Evolutionary conservation across 371 early-diverging fungal genomes (phyloP), one percentile per base, ranked within the genome.

Genomic region (Apophysomyces ossiformis): DNA sequence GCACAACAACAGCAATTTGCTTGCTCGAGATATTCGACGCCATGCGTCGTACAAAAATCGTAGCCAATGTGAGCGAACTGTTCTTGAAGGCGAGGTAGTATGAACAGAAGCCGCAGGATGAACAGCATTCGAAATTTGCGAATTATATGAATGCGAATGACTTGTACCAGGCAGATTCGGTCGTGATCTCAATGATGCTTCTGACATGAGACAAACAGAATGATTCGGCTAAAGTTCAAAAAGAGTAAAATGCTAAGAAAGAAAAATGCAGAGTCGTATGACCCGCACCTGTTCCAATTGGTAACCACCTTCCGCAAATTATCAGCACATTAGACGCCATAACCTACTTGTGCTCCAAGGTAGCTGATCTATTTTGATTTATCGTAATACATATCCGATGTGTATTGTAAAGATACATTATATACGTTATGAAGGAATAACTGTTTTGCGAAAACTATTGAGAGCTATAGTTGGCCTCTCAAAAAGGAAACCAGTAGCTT

Each of bases 11-110:
- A 71, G 11, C 15, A 65, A 60, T 45, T 61, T 54, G 43, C 65
- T 64, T 21, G 65, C 62, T 13, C 65, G 64, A 18, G 71, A 71
- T 64, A 71, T 65, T 11, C 65, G 68, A 11, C 43, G n/a, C 71
- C 71, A 71, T n/a, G 71, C 69, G 13, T 60, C 60, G 54, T 21
- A 50, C 21, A 50, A 50, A 50, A 50, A 50, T 11, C 54, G n/a
- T 9, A 50, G 21, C 54, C 54, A 50, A 26, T 50, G n/a, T 50
- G 54, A 50, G 21, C 54, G 54, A 9, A 50, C 54, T 21, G 21
- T 50, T 26, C 54, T 50, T 50, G 54, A 50, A n/a, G 54, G 54
- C 1, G 54, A 18, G 9, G 54, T 26, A 9, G 54, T 21, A 21
- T 21, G 21, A 21, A 50, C 21, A 9, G 54, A 50, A 5, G 54